Percentiles rank a stretch among this genome's conserved stretches.
phyloP scores from a whole-genome alignment of 2,329 filamentous ascomycete genomes.

The Penicillium sp. region DNA sequence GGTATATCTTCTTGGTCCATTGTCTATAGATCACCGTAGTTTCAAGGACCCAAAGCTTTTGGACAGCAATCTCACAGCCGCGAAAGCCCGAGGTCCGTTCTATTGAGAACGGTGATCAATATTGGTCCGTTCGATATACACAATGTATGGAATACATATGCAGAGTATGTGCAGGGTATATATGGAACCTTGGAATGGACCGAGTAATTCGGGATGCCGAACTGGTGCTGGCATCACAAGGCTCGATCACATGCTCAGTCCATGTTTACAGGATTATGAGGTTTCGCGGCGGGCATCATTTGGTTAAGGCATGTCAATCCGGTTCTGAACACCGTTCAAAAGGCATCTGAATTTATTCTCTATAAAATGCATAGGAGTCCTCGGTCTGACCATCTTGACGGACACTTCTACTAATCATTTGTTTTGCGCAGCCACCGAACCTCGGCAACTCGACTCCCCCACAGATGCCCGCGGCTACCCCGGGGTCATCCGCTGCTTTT shows the following conservation, averaged over 20 bases:
- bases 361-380: neutral
- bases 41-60: neutral
- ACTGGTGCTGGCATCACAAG: neutral
- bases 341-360: neutral
- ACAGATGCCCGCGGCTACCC: slow-evolving; percentile 25
- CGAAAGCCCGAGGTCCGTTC: neutral
- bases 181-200: neutral
- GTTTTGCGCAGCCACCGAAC: slow-evolving; percentile 15
- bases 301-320: too few relatives aligned
- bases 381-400: neutral
- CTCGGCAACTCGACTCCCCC: slow-evolving; percentile 34
- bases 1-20: neutral
- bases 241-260: neutral
- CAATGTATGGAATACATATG: too few relatives aligned
- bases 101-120: neutral
- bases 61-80: neutral
- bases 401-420: slow-evolving; percentile 1
- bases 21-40: neutral
- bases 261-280: too few relatives aligned
- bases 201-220: neutral
- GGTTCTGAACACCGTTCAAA: neutral
- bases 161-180: too few relatives aligned
- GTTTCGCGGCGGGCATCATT: neutral
- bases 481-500: slow-evolving; percentile 10
- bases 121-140: neutral